phyloP scores from a whole-genome alignment of 345 rosid genomes.

The Salix exigua region DNA sequence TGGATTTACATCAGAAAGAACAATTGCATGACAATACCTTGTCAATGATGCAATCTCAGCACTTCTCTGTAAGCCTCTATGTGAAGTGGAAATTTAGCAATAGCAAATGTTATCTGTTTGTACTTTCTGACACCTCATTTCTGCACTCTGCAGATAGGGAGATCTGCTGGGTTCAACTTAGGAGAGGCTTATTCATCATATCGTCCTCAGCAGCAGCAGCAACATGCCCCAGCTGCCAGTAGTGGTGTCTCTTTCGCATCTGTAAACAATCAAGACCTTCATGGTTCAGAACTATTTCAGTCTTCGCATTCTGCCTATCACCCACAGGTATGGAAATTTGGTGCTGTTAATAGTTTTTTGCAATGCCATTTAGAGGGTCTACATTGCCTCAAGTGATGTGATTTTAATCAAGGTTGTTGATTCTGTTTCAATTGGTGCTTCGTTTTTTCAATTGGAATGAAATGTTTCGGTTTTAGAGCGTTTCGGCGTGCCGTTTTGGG shows the following conservation, averaged over 20 bases:
- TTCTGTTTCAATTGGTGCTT: too few species aligned
- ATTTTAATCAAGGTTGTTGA: not conserved
- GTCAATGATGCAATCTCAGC: constrained; percentile 98
- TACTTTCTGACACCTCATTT: constrained; percentile 7
- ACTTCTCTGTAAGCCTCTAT: constrained; percentile 69
- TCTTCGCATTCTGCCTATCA: constrained; percentile 74
- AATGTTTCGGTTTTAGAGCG: too few species aligned
- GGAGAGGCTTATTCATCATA: constrained; percentile 83
- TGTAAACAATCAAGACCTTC: constrained; percentile 68
- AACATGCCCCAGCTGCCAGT: constrained; percentile 75
- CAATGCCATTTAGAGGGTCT: constrained; percentile 8
- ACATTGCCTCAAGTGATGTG: constrained; percentile 1
- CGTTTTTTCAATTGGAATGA: too few species aligned
- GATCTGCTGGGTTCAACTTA: constrained; percentile 85
- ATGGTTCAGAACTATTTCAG: constrained; percentile 76
- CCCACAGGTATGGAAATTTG: constrained; percentile 64
- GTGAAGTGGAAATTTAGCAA: not conserved
- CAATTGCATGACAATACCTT: constrained; percentile 88
- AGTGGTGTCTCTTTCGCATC: constrained; percentile 55
- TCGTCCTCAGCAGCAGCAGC: constrained; percentile 88
- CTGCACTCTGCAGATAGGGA: constrained; percentile 61
- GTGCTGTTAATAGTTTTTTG: constrained; percentile 23
- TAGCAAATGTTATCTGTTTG: not conserved
- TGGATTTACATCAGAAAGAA: constrained; percentile 96
- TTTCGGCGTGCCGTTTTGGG: too few species aligned